Base-by-base conservation (phyloP, 148 eudicot species). In the Salicornia ramosissima region DNA sequence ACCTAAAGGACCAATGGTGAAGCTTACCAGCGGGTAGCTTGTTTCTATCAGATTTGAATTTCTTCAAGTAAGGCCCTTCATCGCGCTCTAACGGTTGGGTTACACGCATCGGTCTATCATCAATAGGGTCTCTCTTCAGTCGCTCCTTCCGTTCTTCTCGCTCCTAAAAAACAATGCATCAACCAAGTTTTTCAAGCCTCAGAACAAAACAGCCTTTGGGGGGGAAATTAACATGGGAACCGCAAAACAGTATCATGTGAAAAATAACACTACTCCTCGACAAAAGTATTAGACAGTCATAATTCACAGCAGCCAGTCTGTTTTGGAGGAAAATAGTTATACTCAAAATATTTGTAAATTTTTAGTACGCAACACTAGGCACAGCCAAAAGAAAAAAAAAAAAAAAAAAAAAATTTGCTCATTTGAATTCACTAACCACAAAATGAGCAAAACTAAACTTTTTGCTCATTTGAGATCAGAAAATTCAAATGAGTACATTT, bases 101-200 rank as follows among this genome's bases (percentile, higher is more conserved):
- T 65, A 64, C 72, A 79, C 83, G 87, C 70, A 67, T 54, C 61
- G 87, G 85, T 78, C 86, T 83, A 67, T 94, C 97, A 87, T 90
- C 96, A 26, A 78, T 74, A 12, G 82, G 91, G 65, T 89, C 89
- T 75, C 86, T 82, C 80, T 73, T 88, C 46, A 95, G 50, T 50
- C 86, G 73, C 51, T 79, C 88, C 54, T 84, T 83, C 70, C 99
- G 87, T 85, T 95, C 97, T 61, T 89, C 99, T 72, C 99, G 99
- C 77, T 95, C 99, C 99, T 95, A 74, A 82, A 69, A 25, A 62
- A 70, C 10, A 74, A 33, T 50, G 43, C 47, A 34, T 30, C 34
- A 65, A 39, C 29, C 29, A 15, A 33, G 39, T 29, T 16, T 11
- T 53, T n/a, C 49, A 56, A n/a, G 57, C 55, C 28, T 42, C 21